These are phyloP conservation scores for Penicillium glabrum DNA, from an alignment of 2,329 filamentous ascomycete species.

Conservation along the genomic window DNA sequence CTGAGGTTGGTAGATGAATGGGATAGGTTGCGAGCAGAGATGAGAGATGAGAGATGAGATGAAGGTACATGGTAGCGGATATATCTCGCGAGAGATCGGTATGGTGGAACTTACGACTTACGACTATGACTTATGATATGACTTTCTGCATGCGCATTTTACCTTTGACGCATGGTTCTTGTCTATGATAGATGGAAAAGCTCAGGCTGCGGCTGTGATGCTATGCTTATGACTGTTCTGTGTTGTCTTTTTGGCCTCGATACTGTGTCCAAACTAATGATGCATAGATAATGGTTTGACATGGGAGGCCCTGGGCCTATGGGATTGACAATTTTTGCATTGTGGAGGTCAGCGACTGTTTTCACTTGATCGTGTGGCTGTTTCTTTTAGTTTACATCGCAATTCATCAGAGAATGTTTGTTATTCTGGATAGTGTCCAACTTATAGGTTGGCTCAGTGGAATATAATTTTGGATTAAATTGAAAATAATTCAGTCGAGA, in stretches of 20 bases:
- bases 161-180: neutral
- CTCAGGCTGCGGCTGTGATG: neutral
- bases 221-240: neutral
- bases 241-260: neutral
- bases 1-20: neutral
- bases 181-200: slow-evolving; percentile 14
- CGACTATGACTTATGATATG: slow-evolving; percentile 11
- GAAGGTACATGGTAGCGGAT: neutral
- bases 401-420: neutral
- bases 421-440: neutral
- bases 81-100: neutral
- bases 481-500: too few species aligned
- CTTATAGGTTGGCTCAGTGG: too few species aligned
- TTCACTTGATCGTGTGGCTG: neutral
- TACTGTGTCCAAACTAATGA: neutral
- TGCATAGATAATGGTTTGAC: neutral
- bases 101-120: slow-evolving; percentile 22
- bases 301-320: neutral
- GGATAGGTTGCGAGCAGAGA: neutral
- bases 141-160: slow-evolving; percentile 3
- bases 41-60: neutral
- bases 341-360: slow-evolving; percentile 1
- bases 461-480: too few species aligned
- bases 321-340: neutral
- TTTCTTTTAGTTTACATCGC: neutral